phyloP scores from a whole-genome alignment of 257 asterid species.

The Mitragyna speciosa region DNA sequence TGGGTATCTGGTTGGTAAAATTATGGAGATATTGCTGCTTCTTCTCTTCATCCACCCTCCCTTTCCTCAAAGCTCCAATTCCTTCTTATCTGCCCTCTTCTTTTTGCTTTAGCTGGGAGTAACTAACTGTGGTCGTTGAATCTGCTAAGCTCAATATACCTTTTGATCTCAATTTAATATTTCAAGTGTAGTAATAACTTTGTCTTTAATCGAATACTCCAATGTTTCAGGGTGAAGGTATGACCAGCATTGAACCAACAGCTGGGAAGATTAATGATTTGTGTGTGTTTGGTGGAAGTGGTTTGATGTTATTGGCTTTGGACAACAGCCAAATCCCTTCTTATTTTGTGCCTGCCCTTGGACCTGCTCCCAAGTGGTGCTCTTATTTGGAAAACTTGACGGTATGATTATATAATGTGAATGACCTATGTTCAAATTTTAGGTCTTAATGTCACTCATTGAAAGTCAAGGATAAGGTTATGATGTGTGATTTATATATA shows the following conservation, averaged over 20 bases:
- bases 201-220: conserved; percentile 10
- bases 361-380: conserved; percentile 98
- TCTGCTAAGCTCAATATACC: not conserved
- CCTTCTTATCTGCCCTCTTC: not conserved
- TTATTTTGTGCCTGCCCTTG: conserved; percentile 91
- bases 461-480: not conserved
- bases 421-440: conserved; percentile 14
- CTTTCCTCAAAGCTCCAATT: not conserved
- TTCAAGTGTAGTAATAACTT: not conserved
- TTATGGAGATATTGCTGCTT: not conserved
- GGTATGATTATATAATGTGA: conserved; percentile 39
- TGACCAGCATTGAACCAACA: conserved; percentile 93
- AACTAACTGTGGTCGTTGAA: not conserved
- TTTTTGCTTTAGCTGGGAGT: not conserved
- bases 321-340: conserved; percentile 91
- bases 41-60: not conserved
- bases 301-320: conserved; percentile 77
- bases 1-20: not conserved
- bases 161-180: not conserved
- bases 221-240: conserved; percentile 78
- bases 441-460: conserved; percentile 1
- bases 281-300: conserved; percentile 77
- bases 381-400: conserved; percentile 80
- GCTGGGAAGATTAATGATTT: conserved; percentile 83
- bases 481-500: conserved; percentile 29